Conservation (phyloP, 352 stramenopile genomes). For the Phytophthora agathidicida region DNA sequence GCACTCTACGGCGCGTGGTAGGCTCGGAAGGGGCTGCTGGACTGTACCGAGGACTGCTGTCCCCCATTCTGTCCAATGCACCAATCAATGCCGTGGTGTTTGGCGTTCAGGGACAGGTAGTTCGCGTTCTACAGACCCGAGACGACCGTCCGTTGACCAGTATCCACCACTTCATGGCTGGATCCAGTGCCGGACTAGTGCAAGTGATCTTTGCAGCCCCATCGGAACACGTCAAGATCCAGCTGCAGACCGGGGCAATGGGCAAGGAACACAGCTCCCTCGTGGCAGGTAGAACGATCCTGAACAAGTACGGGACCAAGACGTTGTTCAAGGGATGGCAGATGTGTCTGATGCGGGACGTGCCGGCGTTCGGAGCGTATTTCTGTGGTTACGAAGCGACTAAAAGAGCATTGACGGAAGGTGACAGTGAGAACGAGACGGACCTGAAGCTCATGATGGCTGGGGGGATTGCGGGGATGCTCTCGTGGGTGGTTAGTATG, state of each 20-base stretch:
- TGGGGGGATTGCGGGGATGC: slow-evolving; percentile 72
- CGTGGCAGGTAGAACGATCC: slow-evolving; percentile 49
- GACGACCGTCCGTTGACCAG: slow-evolving; percentile 39
- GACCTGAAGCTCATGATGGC: slow-evolving; percentile 75
- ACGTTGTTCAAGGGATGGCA: slow-evolving; percentile 77
- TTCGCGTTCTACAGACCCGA: slow-evolving; percentile 41
- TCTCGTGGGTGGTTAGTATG: slow-evolving; percentile 82
- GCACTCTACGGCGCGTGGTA: slow-evolving; percentile 58
- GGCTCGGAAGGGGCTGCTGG: slow-evolving; percentile 62
- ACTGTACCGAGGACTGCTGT: slow-evolving; percentile 80
- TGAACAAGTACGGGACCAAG: slow-evolving; percentile 41
- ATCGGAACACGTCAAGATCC: slow-evolving; percentile 87
- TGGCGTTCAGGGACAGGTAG: slow-evolving; percentile 69
- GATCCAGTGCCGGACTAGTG: slow-evolving; percentile 62
- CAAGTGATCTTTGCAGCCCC: slow-evolving; percentile 77
- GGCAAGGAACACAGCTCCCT: slow-evolving; percentile 56
- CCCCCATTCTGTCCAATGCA: slow-evolving; percentile 81
- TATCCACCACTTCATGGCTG: slow-evolving; percentile 60
- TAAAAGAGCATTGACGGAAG: slow-evolving; percentile 58
- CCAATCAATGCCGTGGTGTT: slow-evolving; percentile 89
- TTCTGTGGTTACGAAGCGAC: slow-evolving; percentile 83
- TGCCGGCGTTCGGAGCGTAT: slow-evolving; percentile 82
- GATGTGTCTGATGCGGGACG: slow-evolving; percentile 71
- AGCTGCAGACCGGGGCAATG: slow-evolving; percentile 71
- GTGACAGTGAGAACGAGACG: slow-evolving; percentile 66